Evolutionary conservation across 2,329 filamentous ascomycete genomes (phyloP), one percentile per base, ranked within the genome.

Genomic region (Xylaria sp.): DNA sequence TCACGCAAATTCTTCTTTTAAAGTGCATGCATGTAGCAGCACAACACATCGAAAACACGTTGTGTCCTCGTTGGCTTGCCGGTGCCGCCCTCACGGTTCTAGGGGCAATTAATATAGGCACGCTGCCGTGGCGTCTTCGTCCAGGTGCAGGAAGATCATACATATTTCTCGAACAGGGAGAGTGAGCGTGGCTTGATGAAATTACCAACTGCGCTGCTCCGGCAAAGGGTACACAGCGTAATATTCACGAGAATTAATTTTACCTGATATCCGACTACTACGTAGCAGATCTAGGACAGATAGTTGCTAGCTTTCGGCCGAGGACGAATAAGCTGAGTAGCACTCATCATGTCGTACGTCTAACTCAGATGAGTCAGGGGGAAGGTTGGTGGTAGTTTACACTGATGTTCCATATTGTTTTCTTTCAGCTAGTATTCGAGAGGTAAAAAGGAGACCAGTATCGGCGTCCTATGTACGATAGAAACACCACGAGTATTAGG

Each of bases 111-210:
- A 27, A 38, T 38, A 29, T n/a, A 54, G 54, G 38, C 38, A 39
- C 5, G 53, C n/a, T 55, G 15, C 60, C 39, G 64, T 22, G 10
- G 13, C 36, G 55, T 38, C 47, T 49, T 9, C 22, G 38, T 22
- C 17, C 17, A 7, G 17, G 1, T 11, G 13, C 39, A 36, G 36
- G 13, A 44, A 17, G 22, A 27, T 20, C 5, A 39, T 42, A 36
- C 20, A 54, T 17, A 42, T 38, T 22, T 51, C 42, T 51, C 25
- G 36, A 10, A 15, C 33, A 45, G 58, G 20, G 22, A 6, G 29
- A 39, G 17, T 15, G 25, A 22, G 39, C 15, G 15, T 47, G 31
- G 9, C 33, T 29, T n/a, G n/a, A 13, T 27, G 27, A 2, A 55
- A 29, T 29, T 55, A 15, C 33, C 11, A 17, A 20, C 20, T 17